Evolutionary conservation across 345 rosid species (phyloP), one percentile per base, ranked within the genome.

Genomic region (Passiflora organensis): DNA sequence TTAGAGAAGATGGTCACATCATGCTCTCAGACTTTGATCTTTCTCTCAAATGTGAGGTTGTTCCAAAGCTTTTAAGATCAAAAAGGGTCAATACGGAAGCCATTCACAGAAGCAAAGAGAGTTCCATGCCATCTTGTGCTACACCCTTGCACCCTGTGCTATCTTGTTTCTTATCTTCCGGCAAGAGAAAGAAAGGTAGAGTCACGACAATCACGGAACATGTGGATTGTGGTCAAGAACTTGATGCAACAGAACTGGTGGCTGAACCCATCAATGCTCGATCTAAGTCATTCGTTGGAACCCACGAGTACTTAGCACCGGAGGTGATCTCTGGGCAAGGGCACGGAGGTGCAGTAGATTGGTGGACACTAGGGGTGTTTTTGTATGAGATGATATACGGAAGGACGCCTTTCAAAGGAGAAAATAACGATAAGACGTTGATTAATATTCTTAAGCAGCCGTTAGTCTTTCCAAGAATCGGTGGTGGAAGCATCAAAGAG

Each of bases 301-400:
- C 97, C 24, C 96, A 91, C 72, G 97, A 91, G 80, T 87, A 87
- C 77, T 74, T 91, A 23, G 97, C 96, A 2, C 97, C 97, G 10
- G 96, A 91, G 64, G 95, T 91, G 41, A 91, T 91, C 18, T 87
- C 98, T 28, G 98, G 96, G 10, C 93, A 88, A 71, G 98, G 96
- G 11, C 98, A 91, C 64, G 98, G 98, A 13, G 79, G 90, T 47
- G 95, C 88, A 1, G 98, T 91, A 46, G 98, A 91, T 56, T 91
- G 98, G 98, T 91, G 98, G 98, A 85, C 98, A 0, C 68, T 79
- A 0, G 98, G 98, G 9, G 82, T 87, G 67, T 85, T 91, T 59
- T 48, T 91, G 48, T 88, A 88, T 58, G 98, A 91, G 65, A 85
- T 88, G 95, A 19, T 91, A 38, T 86, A 80, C 16, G 96, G 98